Base-by-base conservation (phyloP, 2,329 filamentous ascomycete species). In the Dactylellina sp. region DNA sequence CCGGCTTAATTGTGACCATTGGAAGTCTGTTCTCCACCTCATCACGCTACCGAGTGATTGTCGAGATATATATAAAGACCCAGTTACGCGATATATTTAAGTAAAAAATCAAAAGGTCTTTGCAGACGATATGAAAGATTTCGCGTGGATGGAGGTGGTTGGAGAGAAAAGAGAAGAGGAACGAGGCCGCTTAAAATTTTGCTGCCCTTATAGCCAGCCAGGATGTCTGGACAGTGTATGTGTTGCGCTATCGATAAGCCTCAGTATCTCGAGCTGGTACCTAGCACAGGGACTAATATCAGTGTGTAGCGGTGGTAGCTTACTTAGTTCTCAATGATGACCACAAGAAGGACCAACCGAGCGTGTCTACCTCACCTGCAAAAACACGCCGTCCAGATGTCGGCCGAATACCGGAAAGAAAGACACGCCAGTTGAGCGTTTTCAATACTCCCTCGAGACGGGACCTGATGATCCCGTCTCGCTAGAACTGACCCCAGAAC, bases 1-100 rank as follows among this genome's bases (percentile, higher is more conserved):
- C 68, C 68, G 68, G 68, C 68, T 72, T 72, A 72, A 72, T 72
- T 72, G 68, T 72, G 68, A 72, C 68, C 68, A 61, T 46, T 61
- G 53, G 32, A 25, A 63, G 39, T 72, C 53, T 72, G 28, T 59
- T 72, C 68, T 72, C 24, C 68, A 72, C 68, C 68, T 42, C 68
- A 72, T 60, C 68, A 50, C 68, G 55, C 55, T 72, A 72, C 68
- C 68, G 68, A 65, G 59, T 52, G 44, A 52, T 39, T 49, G 39
- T 35, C 6, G 35, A 46, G 22, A 12, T 42, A 22, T n/a, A 60
- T 32, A 49, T 9, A 46, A 56, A 46, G n/a, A 60, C 64, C 24
- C 68, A 72, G 68, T 72, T 72, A 72, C 68, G 68, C 68, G 60
- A 65, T 61, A 61, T 42, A 16, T 7, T 49, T 39, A 52, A 22